Base-by-base conservation (phyloP, 768 basidiomycete genomes). In the Pulveroboletus sp. region DNA sequence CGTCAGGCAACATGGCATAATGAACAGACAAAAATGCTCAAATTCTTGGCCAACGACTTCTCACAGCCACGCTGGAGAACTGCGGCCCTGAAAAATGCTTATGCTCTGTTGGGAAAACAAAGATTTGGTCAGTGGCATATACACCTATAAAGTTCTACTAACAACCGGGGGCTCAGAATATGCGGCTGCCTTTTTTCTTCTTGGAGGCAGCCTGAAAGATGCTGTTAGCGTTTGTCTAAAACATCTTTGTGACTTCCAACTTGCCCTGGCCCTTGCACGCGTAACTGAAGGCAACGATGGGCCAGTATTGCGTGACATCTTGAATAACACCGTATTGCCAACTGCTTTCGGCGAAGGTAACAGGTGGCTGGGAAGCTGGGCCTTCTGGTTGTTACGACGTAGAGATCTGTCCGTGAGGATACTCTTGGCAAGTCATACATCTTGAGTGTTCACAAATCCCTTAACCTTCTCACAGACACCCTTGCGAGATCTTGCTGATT, bases 121-220 rank as follows among this genome's bases (percentile, higher is more conserved):
- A 81, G 97, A 24, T 97, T 90, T 62, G 92, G 95, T 94, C 41
- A 36, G 86, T 70, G 23, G 17, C 38, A 14, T 23, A 25, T 20
- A 16, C n/a, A 25, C 25, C 37, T 7, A 17, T 23, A 12, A 20
- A 21, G n/a, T 43, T 41, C 35, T 36, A 24, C 36, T 63, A 23
- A 55, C 44, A 23, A 21, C 25, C 20, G 16, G 47, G 8, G 17
- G n/a, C 17, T 12, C 62, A 97, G 97, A 93, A 64, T 98, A 97
- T 62, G 94, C 97, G n/a, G 94, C 94, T 1, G 94, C 94, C 1
- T 99, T 99, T 71, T 99, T 99, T 73, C 75, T 99, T 35, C 79
- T 99, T 0, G 95, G 92, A 8, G 86, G 84, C 20, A 83, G 85
- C 36, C 69, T 95, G 31, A 90, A 87, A 66, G 97, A 98, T 56